phyloP scores from a whole-genome alignment of 352 stramenopile species.

The Thraustotheca clavata region DNA sequence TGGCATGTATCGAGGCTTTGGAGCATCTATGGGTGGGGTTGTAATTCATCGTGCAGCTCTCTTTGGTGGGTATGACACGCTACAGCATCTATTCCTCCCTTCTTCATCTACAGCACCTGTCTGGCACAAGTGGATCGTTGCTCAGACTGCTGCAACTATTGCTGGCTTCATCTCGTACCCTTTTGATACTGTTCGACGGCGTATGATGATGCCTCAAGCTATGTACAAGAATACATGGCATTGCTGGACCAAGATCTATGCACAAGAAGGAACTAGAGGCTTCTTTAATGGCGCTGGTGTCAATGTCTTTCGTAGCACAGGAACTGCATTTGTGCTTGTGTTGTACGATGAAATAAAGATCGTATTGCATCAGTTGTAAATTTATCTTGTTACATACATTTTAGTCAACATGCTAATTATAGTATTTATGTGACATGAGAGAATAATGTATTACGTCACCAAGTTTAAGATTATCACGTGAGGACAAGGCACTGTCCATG shows the following conservation, averaged over 20 bases:
- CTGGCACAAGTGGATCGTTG: constrained; percentile 88
- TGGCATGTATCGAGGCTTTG: constrained; percentile 98
- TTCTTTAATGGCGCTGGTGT: constrained; percentile 99
- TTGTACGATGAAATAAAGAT: constrained; percentile 99
- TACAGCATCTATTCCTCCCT: constrained; percentile 80
- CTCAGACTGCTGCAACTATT: constrained; percentile 84
- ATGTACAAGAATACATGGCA: constrained; percentile 96
- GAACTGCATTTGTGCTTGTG: constrained; percentile 97
- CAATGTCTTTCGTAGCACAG: constrained; percentile 98
- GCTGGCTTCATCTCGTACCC: constrained; percentile 94
- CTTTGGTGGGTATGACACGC: constrained; percentile 98
- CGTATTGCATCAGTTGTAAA: no score
- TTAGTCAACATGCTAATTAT: neutral
- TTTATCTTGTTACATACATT: neutral
- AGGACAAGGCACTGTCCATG: neutral
- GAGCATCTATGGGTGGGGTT: constrained; percentile 96
- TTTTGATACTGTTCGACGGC: constrained; percentile 92
- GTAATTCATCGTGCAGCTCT: constrained; percentile 98
- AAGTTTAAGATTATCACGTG: neutral
- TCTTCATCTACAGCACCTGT: constrained; percentile 78
- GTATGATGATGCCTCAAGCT: constrained; percentile 97
- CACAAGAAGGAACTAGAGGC: constrained; percentile 90
- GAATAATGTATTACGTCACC: neutral
- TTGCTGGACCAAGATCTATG: constrained; percentile 96
- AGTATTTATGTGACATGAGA: no score